These are phyloP conservation scores for Blastobotrys peoriensis DNA, from an alignment of 805 yeast species.

Conservation along the genomic window DNA sequence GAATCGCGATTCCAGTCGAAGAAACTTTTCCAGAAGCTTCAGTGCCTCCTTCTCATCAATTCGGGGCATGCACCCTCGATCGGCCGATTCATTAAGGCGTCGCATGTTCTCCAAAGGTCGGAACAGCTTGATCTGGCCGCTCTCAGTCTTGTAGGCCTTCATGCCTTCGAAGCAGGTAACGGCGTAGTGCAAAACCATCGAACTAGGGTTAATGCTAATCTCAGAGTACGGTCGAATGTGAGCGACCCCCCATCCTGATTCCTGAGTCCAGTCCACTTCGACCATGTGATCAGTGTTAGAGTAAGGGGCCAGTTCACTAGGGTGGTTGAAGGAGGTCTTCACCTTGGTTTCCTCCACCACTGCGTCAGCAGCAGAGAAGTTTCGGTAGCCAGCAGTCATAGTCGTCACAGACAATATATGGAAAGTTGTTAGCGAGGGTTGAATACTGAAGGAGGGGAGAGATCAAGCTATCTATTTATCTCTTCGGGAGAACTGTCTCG, in stretches of 20 bases:
- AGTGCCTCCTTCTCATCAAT: slow-evolving; percentile 42
- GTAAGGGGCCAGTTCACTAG: slow-evolving; percentile 7
- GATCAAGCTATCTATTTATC: no score
- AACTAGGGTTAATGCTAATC: slow-evolving; percentile 62
- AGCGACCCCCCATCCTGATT: slow-evolving; percentile 70
- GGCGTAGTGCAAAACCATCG: slow-evolving; percentile 78
- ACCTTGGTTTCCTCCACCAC: slow-evolving; percentile 7
- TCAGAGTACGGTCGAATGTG: slow-evolving; percentile 69
- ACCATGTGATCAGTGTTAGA: slow-evolving; percentile 56
- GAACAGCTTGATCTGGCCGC: slow-evolving; percentile 29
- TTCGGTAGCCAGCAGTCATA: slow-evolving; percentile 15
- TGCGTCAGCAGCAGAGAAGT: slow-evolving; percentile 12
- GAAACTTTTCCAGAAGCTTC: slow-evolving; percentile 38
- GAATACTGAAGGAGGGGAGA: no score
- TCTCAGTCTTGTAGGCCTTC: slow-evolving; percentile 55
- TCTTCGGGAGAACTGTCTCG: no score
- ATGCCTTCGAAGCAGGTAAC: slow-evolving; percentile 82
- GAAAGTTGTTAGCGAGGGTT: no score
- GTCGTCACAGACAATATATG: no score
- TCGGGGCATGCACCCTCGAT: slow-evolving; percentile 42
- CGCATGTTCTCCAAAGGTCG: slow-evolving; percentile 44
- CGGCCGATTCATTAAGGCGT: slow-evolving; percentile 45
- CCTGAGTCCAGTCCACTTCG: slow-evolving; percentile 63
- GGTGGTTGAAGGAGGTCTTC: slow-evolving; percentile 9
- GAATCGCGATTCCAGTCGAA: slow-evolving; percentile 38